phyloP scores from a whole-genome alignment of 305 asterid species.

The Coffea humblotiana region DNA sequence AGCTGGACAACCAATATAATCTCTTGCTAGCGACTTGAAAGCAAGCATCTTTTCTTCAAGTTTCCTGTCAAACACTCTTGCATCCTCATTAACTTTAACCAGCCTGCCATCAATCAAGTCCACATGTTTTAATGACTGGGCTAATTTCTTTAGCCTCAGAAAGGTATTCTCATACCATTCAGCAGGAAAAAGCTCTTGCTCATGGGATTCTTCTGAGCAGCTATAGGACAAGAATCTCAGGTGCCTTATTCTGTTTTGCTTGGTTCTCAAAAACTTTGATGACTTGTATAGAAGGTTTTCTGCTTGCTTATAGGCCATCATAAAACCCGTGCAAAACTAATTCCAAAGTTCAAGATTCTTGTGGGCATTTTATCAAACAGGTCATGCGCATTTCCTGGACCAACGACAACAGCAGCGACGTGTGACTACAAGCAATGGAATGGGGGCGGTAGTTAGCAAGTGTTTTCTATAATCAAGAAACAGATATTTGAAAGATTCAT shows the following conservation, averaged over 20 bases:
- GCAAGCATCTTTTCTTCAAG: constrained; percentile 53
- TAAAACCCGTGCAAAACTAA: background rate
- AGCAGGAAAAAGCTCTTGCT: constrained; percentile 34
- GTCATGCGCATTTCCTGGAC: constrained; percentile 10
- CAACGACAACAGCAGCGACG: too few relatives aligned
- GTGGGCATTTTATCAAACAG: constrained; percentile 48
- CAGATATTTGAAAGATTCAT: too few relatives aligned
- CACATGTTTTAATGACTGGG: constrained; percentile 50
- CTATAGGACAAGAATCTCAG: constrained; percentile 27
- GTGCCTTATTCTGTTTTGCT: constrained; percentile 19
- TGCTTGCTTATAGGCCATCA: constrained; percentile 29
- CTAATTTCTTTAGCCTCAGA: constrained; percentile 55
- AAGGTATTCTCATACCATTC: constrained; percentile 75
- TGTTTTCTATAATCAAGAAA: too few relatives aligned
- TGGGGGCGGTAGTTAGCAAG: too few relatives aligned
- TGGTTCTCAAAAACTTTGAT: constrained; percentile 20
- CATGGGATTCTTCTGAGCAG: constrained; percentile 33
- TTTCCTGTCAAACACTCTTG: constrained; percentile 50
- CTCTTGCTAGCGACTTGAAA: constrained; percentile 59
- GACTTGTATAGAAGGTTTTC: constrained; percentile 28
- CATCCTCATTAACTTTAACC: constrained; percentile 43
- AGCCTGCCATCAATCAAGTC: constrained; percentile 75
- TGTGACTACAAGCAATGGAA: too few relatives aligned
- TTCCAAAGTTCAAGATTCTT: background rate
- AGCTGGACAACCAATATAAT: constrained; percentile 55